Conservation (phyloP, 805 yeast species). For the Naumovozyma baii region DNA sequence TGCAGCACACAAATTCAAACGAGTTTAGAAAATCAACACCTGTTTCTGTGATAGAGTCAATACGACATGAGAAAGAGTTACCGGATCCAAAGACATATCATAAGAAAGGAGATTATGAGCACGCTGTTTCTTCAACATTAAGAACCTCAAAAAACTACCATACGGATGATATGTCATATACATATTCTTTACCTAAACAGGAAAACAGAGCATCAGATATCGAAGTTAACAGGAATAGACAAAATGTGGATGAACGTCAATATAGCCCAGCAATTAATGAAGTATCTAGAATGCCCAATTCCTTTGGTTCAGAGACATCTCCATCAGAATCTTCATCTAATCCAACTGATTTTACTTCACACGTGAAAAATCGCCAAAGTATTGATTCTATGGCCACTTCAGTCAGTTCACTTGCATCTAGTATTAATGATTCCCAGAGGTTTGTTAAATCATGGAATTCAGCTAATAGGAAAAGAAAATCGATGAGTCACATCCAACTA, state of each 20-base stretch:
- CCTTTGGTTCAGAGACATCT: slow-evolving; percentile 9
- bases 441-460: slow-evolving; percentile 31
- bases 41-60: not conserved
- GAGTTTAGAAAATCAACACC: not conserved
- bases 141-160: not conserved
- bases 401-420: slow-evolving; percentile 26
- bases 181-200: not conserved
- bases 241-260: too few relatives aligned
- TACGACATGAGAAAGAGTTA: not conserved
- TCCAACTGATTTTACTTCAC: slow-evolving; percentile 28
- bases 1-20: not conserved
- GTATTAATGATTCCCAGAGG: slow-evolving; percentile 27
- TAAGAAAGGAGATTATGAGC: not conserved
- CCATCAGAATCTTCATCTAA: slow-evolving; percentile 21
- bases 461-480: slow-evolving; percentile 26
- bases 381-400: slow-evolving; percentile 28
- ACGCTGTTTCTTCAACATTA: not conserved
- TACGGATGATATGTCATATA: not conserved
- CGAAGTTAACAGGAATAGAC: too few relatives aligned
- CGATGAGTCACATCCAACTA: slow-evolving; percentile 15
- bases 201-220: not conserved
- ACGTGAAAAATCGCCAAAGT: slow-evolving; percentile 21
- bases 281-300: not conserved
- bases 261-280: not conserved
- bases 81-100: not conserved